Evolutionary conservation across 2,329 filamentous ascomycete species (phyloP), one percentile per base, ranked within the genome.

Genomic region (Escovopsis sp.): DNA sequence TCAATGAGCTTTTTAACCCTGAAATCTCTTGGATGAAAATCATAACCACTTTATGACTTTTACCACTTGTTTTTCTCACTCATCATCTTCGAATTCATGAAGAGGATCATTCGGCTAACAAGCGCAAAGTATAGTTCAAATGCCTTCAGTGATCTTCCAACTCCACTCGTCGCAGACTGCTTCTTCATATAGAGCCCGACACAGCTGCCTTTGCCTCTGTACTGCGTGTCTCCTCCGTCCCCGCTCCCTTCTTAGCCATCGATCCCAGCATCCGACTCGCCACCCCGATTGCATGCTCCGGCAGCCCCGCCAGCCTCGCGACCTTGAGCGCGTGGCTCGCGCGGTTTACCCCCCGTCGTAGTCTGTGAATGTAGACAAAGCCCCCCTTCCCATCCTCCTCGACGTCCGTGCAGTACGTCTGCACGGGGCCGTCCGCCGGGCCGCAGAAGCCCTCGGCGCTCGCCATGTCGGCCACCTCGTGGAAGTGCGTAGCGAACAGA

Each of bases 401-500:
- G 8, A 98, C 76, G 61, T 95, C 86, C 0, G 91, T 96, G 59
- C 89, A 96, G 59, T 89, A 95, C 51, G 76, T 77, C 34, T 75
- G 82, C 40, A 94, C 65, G 2, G 56, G 50, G 0, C 64, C 66
- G 6, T 57, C 53, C 3, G 56, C 54, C 5, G 52, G 48, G 2
- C 52, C 50, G 7, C 59, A 55, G 47, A 79, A 55, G 0, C 66
- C 64, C 5, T 66, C 72, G 6, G 69, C 66, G 7, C 59, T 59
- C 0, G 82, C 85, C 66, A 93, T 74, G 55, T 94, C 87, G 2
- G 82, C 82, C 6, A 98, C 67, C 4, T 64, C 69, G 60, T 98
- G 89, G 55, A 96, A 98, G 61, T 98, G 91, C 12, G 91, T 96
- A 1, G 91, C 91, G 59, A 98, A 98, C 36, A 98, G 68, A 1